phyloP scores from a whole-genome alignment of 371 early-diverging fungal species.

The Mucor velutinosus region DNA sequence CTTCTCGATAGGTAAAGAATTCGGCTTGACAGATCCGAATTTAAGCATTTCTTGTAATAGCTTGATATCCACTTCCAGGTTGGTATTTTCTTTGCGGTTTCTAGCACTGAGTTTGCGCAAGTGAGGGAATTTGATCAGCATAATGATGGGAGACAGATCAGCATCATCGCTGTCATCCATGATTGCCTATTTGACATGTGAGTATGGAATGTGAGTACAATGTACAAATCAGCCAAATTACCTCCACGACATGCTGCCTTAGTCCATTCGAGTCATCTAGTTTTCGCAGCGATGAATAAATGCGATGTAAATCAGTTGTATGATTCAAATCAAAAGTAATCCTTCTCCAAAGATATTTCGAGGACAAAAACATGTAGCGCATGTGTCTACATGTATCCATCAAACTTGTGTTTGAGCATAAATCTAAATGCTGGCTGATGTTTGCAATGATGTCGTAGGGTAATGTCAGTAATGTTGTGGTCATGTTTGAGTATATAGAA shows the following conservation, averaged over 20 bases:
- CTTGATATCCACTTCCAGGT: conserved; percentile 42
- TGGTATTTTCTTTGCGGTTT: conserved; percentile 38
- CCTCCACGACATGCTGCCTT: conserved; percentile 31
- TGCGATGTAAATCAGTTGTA: conserved; percentile 18
- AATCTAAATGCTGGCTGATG: conserved; percentile 31
- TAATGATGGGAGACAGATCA: conserved; percentile 42
- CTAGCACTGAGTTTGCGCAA: conserved; percentile 34
- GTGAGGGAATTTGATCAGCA: conserved; percentile 50
- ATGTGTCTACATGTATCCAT: conserved; percentile 43
- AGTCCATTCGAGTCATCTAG: conserved; percentile 41
- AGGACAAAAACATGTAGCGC: conserved; percentile 34
- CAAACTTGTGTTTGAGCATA: conserved; percentile 39
- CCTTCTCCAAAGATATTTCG: conserved; percentile 34
- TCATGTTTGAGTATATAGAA: neutral
- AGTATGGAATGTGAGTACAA: neutral
- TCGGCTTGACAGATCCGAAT: conserved; percentile 20
- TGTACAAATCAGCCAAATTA: neutral
- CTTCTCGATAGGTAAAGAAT: conserved; percentile 28
- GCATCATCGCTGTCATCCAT: conserved; percentile 50
- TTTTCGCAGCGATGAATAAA: conserved; percentile 48
- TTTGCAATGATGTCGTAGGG: conserved; percentile 31
- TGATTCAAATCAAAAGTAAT: conserved; percentile 36
- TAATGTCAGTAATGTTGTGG: neutral
- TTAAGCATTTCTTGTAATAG: conserved; percentile 41
- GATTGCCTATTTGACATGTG: conserved; percentile 20